Percentiles rank a stretch among this genome's conserved stretches.
These are phyloP conservation scores for Gynostemma pentaphyllum DNA, from an alignment of 306 rosid species.

Conservation along the genomic window DNA sequence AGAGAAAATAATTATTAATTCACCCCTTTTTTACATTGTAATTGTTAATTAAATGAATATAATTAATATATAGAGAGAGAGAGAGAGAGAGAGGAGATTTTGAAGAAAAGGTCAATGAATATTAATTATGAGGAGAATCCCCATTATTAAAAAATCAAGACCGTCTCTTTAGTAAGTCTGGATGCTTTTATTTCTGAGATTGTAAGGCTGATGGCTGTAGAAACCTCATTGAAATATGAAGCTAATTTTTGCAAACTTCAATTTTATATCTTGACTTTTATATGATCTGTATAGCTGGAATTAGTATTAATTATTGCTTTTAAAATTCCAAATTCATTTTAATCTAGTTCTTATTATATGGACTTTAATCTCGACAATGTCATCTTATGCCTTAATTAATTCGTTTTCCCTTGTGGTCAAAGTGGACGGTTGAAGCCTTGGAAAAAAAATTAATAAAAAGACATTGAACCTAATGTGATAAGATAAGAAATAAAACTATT, in stretches of 20 bases:
- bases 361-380: no score
- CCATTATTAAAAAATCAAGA: conserved; percentile 9
- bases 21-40: conserved; percentile 5
- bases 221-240: no score
- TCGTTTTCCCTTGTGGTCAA: no score
- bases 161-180: no score
- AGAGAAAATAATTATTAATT: not conserved
- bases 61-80: conserved; percentile 9
- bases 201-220: not conserved
- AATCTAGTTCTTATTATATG: no score
- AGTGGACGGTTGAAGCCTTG: no score
- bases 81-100: not conserved
- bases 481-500: no score
- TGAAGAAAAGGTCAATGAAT: conserved; percentile 24
- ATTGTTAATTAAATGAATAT: conserved; percentile 5
- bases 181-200: not conserved
- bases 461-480: no score
- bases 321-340: no score
- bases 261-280: not conserved
- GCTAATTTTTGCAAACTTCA: not conserved
- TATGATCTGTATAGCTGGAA: not conserved
- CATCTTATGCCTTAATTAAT: no score
- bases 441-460: no score
- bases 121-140: conserved; percentile 28
- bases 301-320: not conserved